A percentile compares a stretch with the other conserved stretches of the same genome.
Evolutionary conservation across 2,329 filamentous ascomycete genomes (phyloP).

Genomic region (Cryoendolithus antarcticus): DNA sequence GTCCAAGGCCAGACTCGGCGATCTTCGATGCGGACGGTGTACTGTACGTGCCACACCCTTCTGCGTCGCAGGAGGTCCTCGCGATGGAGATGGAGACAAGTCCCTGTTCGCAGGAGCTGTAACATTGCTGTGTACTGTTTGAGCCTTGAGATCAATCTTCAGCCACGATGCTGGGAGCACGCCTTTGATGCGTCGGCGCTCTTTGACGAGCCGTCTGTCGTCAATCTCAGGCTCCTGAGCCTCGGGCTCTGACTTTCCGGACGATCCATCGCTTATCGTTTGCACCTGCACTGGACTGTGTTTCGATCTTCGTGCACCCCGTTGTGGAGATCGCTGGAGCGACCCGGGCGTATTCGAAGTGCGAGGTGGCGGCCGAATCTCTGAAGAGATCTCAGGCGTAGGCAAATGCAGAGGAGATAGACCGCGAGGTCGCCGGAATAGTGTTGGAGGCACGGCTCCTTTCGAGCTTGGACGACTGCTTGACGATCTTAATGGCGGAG

Average conservation of each 20-base stretch:
- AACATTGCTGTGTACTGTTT: constrained; percentile 1
- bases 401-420: constrained; percentile 14
- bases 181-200: constrained; percentile 32
- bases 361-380: constrained; percentile 4
- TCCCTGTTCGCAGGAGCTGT: too few relatives aligned
- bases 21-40: background rate
- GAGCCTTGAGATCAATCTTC: constrained; percentile 30
- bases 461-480: constrained; percentile 1
- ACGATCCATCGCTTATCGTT: constrained; percentile 4
- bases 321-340: too few relatives aligned
- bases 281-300: too few relatives aligned
- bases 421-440: constrained; percentile 13
- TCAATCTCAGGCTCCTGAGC: constrained; percentile 15
- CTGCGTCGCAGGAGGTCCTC: constrained; percentile 7
- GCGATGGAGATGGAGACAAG: constrained; percentile 6
- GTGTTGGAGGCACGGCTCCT: constrained; percentile 4
- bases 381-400: constrained; percentile 21
- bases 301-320: too few relatives aligned
- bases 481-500: constrained; percentile 26
- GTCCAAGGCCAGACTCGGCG: background rate
- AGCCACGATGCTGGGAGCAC: constrained; percentile 40
- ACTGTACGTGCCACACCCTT: constrained; percentile 19
- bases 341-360: too few relatives aligned
- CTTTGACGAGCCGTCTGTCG: constrained; percentile 22
- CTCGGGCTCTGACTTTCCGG: constrained; percentile 10